Conservation (phyloP, 768 basidiomycete genomes). For the Suillus americanus region DNA sequence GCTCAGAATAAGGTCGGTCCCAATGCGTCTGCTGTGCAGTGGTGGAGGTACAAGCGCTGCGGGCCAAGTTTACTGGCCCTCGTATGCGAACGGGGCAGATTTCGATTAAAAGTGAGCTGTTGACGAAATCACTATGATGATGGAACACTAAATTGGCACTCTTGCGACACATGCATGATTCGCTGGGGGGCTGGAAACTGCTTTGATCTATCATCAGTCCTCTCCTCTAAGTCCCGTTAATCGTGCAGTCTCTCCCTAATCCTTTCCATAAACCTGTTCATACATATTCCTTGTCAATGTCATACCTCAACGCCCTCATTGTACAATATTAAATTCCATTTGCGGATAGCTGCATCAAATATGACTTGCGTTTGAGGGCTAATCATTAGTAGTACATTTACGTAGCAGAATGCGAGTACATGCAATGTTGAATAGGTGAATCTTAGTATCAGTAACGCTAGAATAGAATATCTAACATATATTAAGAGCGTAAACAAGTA, state of each 20-base stretch:
- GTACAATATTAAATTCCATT: background rate
- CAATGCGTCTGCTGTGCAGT: conserved; percentile 59
- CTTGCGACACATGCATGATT: background rate
- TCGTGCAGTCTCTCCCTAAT: background rate
- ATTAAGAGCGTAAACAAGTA: background rate
- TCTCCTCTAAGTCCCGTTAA: no score
- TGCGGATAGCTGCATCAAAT: background rate
- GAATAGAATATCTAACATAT: background rate
- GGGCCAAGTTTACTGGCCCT: conserved; percentile 81
- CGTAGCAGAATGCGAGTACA: background rate
- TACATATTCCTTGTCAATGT: background rate
- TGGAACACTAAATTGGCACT: background rate
- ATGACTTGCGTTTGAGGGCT: background rate
- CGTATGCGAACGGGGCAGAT: conserved; percentile 50
- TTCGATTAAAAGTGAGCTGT: conserved; percentile 7
- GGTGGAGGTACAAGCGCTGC: conserved; percentile 60
- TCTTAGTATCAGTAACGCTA: background rate
- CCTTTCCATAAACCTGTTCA: no score
- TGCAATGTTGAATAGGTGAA: background rate
- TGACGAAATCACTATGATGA: background rate
- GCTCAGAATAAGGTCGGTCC: conserved; percentile 66
- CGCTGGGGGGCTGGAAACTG: background rate
- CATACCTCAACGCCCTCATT: background rate
- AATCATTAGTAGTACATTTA: background rate
- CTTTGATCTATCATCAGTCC: no score